A percentile compares a stretch with the other conserved stretches of the same genome.
phyloP scores from a whole-genome alignment of 345 rosid genomes.

The Populus davidiana region DNA sequence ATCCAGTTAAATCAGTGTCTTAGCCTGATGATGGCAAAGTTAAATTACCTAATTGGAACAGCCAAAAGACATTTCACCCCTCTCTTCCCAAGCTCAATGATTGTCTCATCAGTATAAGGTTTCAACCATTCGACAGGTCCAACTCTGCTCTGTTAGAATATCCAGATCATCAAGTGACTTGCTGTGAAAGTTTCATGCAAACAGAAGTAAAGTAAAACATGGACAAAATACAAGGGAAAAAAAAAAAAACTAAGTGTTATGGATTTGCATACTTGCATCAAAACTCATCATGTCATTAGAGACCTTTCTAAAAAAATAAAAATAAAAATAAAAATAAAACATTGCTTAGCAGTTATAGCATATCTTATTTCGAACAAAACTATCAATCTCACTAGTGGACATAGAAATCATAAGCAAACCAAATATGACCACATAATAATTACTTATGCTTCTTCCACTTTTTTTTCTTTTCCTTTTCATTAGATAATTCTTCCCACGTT shows the following conservation, averaged over 20 bases:
- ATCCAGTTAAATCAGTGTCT: background rate
- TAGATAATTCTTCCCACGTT: no score
- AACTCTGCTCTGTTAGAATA: conserved; percentile 83
- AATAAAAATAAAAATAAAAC: no score
- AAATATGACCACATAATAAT: no score
- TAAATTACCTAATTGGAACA: conserved; percentile 77
- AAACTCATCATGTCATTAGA: background rate
- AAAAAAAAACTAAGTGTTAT: background rate
- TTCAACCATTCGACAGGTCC: conserved; percentile 99
- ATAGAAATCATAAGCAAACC: background rate
- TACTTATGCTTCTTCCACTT: no score
- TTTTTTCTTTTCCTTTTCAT: no score
- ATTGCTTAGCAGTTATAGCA: background rate
- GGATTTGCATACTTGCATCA: background rate
- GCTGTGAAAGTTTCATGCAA: background rate
- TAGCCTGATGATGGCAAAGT: background rate
- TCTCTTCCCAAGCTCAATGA: conserved; percentile 76
- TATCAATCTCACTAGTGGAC: background rate
- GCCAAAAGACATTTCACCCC: conserved; percentile 87
- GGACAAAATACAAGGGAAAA: background rate
- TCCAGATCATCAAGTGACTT: conserved; percentile 16
- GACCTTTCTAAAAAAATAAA: no score
- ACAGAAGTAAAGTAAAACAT: background rate
- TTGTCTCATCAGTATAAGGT: conserved; percentile 98
- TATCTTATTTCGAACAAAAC: background rate